A percentile compares a stretch with the other conserved stretches of the same genome.
Evolutionary conservation across 495 filamentous ascomycete genomes (phyloP).

Genomic region (Penicillium tannophilum): DNA sequence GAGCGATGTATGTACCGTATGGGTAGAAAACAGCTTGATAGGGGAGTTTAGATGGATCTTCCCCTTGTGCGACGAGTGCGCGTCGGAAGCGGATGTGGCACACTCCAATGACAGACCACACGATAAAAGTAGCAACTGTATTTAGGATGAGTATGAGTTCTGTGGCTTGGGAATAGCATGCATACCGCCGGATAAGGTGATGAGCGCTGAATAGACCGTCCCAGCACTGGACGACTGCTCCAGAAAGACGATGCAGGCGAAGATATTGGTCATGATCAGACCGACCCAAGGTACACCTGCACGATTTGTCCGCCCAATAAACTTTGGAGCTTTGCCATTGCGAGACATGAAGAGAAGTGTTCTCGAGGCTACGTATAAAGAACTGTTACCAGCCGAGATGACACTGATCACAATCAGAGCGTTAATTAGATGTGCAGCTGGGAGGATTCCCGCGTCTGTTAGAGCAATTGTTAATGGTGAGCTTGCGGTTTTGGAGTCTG

Average conservation of each 20-base stretch:
- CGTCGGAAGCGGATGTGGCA: slow-evolving; percentile 68
- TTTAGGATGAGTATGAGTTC: slow-evolving; percentile 29
- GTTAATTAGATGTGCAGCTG: slow-evolving; percentile 71
- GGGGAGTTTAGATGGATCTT: slow-evolving; percentile 53
- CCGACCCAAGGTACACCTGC: slow-evolving; percentile 67
- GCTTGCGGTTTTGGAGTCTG: slow-evolving; percentile 55
- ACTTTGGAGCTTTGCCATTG: slow-evolving; percentile 62
- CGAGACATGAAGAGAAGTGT: slow-evolving; percentile 69
- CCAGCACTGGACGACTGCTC: slow-evolving; percentile 61
- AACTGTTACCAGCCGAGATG: slow-evolving; percentile 69
- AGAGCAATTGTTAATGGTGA: slow-evolving; percentile 79
- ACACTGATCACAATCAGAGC: slow-evolving; percentile 70
- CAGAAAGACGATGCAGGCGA: slow-evolving; percentile 68
- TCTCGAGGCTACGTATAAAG: slow-evolving; percentile 67
- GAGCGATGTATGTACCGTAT: slow-evolving; percentile 62
- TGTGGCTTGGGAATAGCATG: slow-evolving; percentile 30
- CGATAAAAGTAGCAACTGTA: slow-evolving; percentile 65
- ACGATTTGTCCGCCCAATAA: slow-evolving; percentile 64
- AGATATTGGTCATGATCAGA: slow-evolving; percentile 62
- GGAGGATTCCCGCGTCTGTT: slow-evolving; percentile 64
- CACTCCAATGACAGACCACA: slow-evolving; percentile 66
- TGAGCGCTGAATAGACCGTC: slow-evolving; percentile 48
- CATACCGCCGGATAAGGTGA: slow-evolving; percentile 47
- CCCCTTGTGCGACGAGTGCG: slow-evolving; percentile 58
- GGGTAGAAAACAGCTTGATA: slow-evolving; percentile 63